phyloP scores from a whole-genome alignment of 495 filamentous ascomycete genomes.

The Polyplosphaeria fusca region DNA sequence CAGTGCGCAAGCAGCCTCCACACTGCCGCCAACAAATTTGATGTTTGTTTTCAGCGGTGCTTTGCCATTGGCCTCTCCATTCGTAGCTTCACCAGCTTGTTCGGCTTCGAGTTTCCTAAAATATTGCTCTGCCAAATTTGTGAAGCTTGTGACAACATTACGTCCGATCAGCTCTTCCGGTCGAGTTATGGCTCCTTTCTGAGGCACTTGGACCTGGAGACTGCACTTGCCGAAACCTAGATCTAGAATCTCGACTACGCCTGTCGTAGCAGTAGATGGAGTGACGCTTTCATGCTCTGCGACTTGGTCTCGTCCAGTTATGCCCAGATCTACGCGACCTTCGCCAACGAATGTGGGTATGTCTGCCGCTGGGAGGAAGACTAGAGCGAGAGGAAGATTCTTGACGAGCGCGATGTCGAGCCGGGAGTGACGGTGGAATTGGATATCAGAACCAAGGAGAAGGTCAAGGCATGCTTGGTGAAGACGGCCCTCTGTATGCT shows the following conservation, averaged over 20 bases:
- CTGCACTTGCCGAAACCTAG: slow-evolving; percentile 87
- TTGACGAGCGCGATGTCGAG: slow-evolving; percentile 95
- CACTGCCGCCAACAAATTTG: slow-evolving; percentile 89
- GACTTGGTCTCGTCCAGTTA: slow-evolving; percentile 90
- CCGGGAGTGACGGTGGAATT: slow-evolving; percentile 88
- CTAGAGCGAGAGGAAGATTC: slow-evolving; percentile 89
- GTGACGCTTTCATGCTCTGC: slow-evolving; percentile 79
- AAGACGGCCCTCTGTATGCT: slow-evolving; percentile 75
- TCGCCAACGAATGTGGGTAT: slow-evolving; percentile 97
- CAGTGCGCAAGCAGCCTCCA: slow-evolving; percentile 92
- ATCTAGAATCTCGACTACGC: slow-evolving; percentile 80
- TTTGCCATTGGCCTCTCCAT: slow-evolving; percentile 34
- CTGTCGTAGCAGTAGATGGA: slow-evolving; percentile 58
- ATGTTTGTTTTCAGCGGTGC: slow-evolving; percentile 72
- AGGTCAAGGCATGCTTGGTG: slow-evolving; percentile 83
- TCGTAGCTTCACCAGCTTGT: slow-evolving; percentile 6
- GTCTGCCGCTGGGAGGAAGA: slow-evolving; percentile 95
- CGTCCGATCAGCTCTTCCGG: slow-evolving; percentile 82
- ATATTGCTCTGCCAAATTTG: slow-evolving; percentile 72
- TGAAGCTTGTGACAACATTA: slow-evolving; percentile 94
- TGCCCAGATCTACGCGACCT: slow-evolving; percentile 88
- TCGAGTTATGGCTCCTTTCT: slow-evolving; percentile 67
- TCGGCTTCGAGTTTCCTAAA: slow-evolving; percentile 70
- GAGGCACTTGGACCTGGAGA: slow-evolving; percentile 91
- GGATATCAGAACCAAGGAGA: slow-evolving; percentile 87